Evolutionary conservation across 2,329 filamentous ascomycete genomes (phyloP).

Genomic region (Fusarium sp.): DNA sequence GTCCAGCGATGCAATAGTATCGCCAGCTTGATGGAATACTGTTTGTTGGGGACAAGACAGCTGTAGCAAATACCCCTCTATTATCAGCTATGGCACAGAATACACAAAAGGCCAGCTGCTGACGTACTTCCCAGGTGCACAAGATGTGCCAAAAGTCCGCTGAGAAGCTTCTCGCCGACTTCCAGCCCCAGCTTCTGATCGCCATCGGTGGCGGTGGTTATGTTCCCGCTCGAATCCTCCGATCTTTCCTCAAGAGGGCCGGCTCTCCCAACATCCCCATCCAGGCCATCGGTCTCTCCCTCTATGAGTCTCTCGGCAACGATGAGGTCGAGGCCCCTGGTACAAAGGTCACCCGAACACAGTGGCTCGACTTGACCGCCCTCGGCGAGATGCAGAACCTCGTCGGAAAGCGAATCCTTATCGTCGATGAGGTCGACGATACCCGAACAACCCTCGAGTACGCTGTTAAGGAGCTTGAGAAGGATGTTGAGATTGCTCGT

Average conservation of each 20-base stretch:
- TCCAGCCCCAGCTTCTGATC: slow-evolving; percentile 96
- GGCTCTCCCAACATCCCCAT: slow-evolving; percentile 95
- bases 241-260: slow-evolving; percentile 93
- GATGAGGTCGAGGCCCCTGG: slow-evolving; percentile 73
- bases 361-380: slow-evolving; percentile 93
- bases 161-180: slow-evolving; percentile 79
- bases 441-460: slow-evolving; percentile 94
- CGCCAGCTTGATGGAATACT: not conserved
- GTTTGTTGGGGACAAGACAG: not conserved
- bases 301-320: slow-evolving; percentile 85
- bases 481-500: slow-evolving; percentile 87
- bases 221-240: slow-evolving; percentile 94
- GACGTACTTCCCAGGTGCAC: slow-evolving; percentile 74
- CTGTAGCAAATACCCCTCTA: not conserved
- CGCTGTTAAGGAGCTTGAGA: slow-evolving; percentile 89
- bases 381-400: slow-evolving; percentile 73
- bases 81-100: not conserved
- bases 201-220: slow-evolving; percentile 98
- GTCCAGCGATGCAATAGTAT: slow-evolving; percentile 4
- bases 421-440: slow-evolving; percentile 79
- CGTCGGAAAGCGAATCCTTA: slow-evolving; percentile 42
- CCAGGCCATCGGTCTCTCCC: slow-evolving; percentile 96
- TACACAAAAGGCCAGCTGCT: slow-evolving; percentile 4
- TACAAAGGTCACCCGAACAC: slow-evolving; percentile 94
- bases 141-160: slow-evolving; percentile 93